These are phyloP conservation scores for Magnolia officinalis DNA, from an alignment of 164 flowering plant species.

Conservation along the genomic window DNA sequence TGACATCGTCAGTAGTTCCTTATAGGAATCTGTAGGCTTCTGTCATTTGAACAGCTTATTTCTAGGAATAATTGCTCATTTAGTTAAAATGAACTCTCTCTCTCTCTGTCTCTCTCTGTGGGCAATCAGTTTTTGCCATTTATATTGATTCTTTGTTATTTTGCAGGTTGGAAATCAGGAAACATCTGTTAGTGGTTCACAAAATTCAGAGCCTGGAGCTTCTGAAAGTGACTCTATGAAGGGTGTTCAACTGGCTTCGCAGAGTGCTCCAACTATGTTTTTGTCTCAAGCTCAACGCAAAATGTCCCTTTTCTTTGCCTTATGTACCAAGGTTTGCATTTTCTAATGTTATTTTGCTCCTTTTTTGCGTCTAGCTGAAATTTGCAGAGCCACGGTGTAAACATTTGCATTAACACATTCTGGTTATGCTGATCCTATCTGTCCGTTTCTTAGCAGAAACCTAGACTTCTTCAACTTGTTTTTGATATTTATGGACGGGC, in stretches of 20 bases:
- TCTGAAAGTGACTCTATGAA: slow-evolving; percentile 45
- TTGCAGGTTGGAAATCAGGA: slow-evolving; percentile 54
- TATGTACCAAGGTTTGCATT: slow-evolving; percentile 75
- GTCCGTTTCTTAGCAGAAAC: slow-evolving; percentile 52
- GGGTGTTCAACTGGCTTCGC: slow-evolving; percentile 24
- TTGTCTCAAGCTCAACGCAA: slow-evolving; percentile 62
- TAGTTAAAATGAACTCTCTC: background rate
- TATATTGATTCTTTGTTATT: background rate
- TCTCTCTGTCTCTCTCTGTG: too few relatives aligned
- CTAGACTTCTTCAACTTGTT: slow-evolving; percentile 75
- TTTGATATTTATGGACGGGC: slow-evolving; percentile 76
- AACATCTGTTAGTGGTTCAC: slow-evolving; percentile 69
- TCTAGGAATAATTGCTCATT: background rate
- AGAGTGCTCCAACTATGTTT: slow-evolving; percentile 33
- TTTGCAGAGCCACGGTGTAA: background rate
- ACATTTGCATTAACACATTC: background rate
- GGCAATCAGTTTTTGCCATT: background rate
- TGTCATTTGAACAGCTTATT: background rate
- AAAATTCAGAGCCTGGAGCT: slow-evolving; percentile 54
- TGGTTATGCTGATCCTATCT: background rate
- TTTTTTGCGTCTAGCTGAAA: background rate
- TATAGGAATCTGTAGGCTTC: too few relatives aligned
- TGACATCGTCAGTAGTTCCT: too few relatives aligned
- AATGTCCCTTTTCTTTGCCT: slow-evolving; percentile 85
- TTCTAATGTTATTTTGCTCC: slow-evolving; percentile 1